Base-by-base conservation (phyloP, 495 filamentous ascomycete genomes). In the Aspergillus incahuasiensis region DNA sequence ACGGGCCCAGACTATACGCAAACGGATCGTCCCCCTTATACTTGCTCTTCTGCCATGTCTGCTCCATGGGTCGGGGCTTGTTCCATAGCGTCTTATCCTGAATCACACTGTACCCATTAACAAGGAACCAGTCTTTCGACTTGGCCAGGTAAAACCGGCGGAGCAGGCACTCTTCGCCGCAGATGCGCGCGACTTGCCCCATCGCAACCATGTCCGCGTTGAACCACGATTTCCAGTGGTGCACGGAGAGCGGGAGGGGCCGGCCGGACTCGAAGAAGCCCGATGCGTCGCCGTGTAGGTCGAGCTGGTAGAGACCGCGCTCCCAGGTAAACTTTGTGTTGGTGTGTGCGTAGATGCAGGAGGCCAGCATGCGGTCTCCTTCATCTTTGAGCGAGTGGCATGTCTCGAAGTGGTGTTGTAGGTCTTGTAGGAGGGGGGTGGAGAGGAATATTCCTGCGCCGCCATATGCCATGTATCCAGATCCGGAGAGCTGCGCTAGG, bases 371-470 rank as follows among this genome's bases (percentile, higher is more conserved):
- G 51, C 74, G 68, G 49, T 80, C 77, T 8, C 76, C 77, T 0
- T 70, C 65, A 39, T 60, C 61, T 8, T 70, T 69, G 59, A 70
- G 71, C 11, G 58, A 61, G 32, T 69, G 67, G 57, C 77, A 80
- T 15, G 62, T 55, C 20, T 74, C 64, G 44, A 67, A 69, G 11
- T 62, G 65, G 61, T 18, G 65, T 59, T 50, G 56, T 7, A 85
- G 63, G 34, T 71, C 58, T 7, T 67, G 55, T 0, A 78, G 54
- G 5, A 82, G 64, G 2, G 81, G 77, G 15, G 69, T 57, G 1
- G 80, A 83, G 18, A 85, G 65, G 65, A 86, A 77, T 35, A 86
- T 72, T 34, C 79, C 82, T 8, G 79, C 83, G 55, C 83, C 83
- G 30, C 83, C 83, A 56, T 81, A 83, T 2, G 76, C 82, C 56